phyloP scores from a whole-genome alignment of 352 stramenopile genomes.

The Phytophthora tubulina region DNA sequence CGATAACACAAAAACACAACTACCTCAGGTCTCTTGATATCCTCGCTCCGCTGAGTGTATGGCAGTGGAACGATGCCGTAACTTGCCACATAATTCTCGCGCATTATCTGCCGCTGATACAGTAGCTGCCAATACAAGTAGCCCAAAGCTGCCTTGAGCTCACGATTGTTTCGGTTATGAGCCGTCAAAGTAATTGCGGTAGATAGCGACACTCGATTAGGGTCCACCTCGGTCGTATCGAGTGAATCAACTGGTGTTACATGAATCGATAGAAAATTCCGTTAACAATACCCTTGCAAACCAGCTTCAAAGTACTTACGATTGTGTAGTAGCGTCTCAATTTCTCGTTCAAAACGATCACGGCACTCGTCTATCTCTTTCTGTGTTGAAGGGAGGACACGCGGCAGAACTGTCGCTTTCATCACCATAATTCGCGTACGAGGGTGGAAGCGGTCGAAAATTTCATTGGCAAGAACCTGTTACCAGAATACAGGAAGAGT shows the following conservation, averaged over 20 bases:
- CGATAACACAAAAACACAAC: neutral
- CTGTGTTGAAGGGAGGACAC: slow-evolving; percentile 64
- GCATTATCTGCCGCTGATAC: slow-evolving; percentile 46
- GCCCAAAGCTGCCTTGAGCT: slow-evolving; percentile 62
- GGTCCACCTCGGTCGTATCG: slow-evolving; percentile 55
- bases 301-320: slow-evolving; percentile 39
- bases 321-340: slow-evolving; percentile 48
- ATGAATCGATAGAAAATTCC: neutral
- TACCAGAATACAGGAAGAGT: slow-evolving; percentile 3
- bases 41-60: slow-evolving; percentile 31
- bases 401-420: slow-evolving; percentile 70
- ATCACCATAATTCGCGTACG: slow-evolving; percentile 62
- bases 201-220: slow-evolving; percentile 64
- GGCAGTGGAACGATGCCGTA: slow-evolving; percentile 59
- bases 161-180: slow-evolving; percentile 77
- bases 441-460: slow-evolving; percentile 32
- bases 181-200: slow-evolving; percentile 64
- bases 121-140: slow-evolving; percentile 66
- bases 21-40: slow-evolving; percentile 33
- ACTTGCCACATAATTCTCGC: slow-evolving; percentile 53
- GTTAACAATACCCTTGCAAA: slow-evolving; percentile 1
- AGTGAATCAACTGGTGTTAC: slow-evolving; percentile 40
- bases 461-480: slow-evolving; percentile 45
- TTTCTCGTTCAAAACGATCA: slow-evolving; percentile 49
- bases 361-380: slow-evolving; percentile 60